Evolutionary conservation across 75 land plant species (phyloP).

Genomic region (Picea glauca): DNA sequence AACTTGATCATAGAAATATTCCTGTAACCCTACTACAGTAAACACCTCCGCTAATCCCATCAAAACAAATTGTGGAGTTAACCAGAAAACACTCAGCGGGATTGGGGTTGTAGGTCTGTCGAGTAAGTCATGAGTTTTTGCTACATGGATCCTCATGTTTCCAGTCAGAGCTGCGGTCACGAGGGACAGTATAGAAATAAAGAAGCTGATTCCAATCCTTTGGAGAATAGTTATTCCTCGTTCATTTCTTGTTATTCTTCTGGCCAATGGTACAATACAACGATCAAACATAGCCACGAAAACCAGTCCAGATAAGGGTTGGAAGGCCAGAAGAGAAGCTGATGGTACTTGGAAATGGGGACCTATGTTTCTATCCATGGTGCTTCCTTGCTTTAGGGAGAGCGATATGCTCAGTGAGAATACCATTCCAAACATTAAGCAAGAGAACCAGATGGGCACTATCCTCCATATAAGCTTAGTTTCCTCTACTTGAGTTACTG

Average conservation of each 20-base stretch:
- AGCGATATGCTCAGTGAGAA: constrained; percentile 37
- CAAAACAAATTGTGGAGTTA: constrained; percentile 44
- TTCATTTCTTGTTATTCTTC: constrained; percentile 10
- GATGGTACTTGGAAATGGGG: constrained; percentile 17
- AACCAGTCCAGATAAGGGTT: constrained; percentile 10
- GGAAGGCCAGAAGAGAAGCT: constrained; percentile 24
- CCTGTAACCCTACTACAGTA: constrained; percentile 30
- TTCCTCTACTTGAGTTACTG: constrained; percentile 27
- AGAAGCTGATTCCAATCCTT: constrained; percentile 26
- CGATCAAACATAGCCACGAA: constrained; percentile 27
- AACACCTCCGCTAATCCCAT: constrained; percentile 36
- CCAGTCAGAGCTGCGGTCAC: constrained; percentile 27
- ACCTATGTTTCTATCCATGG: constrained; percentile 26
- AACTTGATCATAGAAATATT: constrained; percentile 45
- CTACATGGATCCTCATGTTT: constrained; percentile 21
- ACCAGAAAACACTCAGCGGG: constrained; percentile 42
- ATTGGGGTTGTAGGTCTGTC: constrained; percentile 17
- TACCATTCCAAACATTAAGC: constrained; percentile 26
- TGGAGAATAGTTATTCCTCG: constrained; percentile 33
- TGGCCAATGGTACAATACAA: constrained; percentile 13
- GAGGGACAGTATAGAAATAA: constrained; percentile 8
- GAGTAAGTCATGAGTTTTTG: constrained; percentile 14
- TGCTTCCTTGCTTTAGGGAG: constrained; percentile 31
- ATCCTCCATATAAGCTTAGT: constrained; percentile 28
- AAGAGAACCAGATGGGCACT: constrained; percentile 35